Percentiles rank a stretch among this genome's conserved stretches.
phyloP scores from a whole-genome alignment of 345 rosid species.

The Eucalyptus melliodora region DNA sequence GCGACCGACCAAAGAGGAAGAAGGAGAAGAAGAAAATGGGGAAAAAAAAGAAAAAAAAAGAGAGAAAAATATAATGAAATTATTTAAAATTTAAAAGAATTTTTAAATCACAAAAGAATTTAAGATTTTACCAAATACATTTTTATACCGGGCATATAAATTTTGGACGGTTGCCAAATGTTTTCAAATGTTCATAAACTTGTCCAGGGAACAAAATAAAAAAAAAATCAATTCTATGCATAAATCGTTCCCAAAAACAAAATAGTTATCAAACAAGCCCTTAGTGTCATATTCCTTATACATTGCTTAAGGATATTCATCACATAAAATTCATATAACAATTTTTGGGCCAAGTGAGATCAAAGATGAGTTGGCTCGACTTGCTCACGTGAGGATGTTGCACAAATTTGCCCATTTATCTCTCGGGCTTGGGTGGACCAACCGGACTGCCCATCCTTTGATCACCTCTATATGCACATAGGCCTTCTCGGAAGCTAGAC shows the following conservation, averaged over 20 bases:
- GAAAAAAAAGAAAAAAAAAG: no score
- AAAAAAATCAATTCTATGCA: fast-evolving
- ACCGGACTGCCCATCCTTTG: background rate
- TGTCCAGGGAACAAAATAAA: fast-evolving
- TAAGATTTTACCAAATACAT: no score
- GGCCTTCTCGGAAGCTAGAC: background rate
- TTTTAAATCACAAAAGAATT: no score
- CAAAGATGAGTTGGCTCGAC: background rate
- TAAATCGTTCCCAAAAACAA: no score
- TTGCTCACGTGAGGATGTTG: background rate
- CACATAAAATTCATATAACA: background rate
- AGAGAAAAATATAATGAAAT: no score
- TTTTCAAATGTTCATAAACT: no score
- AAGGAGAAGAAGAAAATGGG: no score
- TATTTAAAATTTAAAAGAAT: no score
- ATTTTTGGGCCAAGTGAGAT: background rate
- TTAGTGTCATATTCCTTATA: background rate
- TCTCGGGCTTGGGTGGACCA: background rate
- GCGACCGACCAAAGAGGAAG: no score
- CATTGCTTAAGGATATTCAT: background rate
- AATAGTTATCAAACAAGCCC: no score
- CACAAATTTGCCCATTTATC: background rate
- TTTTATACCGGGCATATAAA: no score
- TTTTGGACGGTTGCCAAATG: no score
- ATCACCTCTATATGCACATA: background rate